phyloP scores from a whole-genome alignment of 306 rosid genomes.

The Sophora flavescens region DNA sequence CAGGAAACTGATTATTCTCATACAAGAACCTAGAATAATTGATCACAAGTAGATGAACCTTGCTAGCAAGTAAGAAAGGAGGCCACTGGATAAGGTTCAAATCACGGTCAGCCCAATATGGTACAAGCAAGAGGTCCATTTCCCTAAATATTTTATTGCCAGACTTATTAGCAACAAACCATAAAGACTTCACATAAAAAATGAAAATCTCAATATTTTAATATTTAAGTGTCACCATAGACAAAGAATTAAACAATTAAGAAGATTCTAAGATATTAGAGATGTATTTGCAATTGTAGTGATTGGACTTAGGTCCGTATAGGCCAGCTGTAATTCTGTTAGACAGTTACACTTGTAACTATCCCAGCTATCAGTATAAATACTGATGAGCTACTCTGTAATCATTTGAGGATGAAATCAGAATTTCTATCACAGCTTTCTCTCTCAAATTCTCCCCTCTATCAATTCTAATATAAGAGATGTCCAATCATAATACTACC shows the following conservation, averaged over 20 bases:
- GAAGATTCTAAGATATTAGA: constrained; percentile 35
- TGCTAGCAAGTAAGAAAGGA: constrained; percentile 99
- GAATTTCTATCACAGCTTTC: too few species aligned
- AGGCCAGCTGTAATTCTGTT: too few species aligned
- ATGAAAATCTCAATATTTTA: constrained; percentile 11
- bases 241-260: constrained; percentile 34
- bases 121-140: constrained; percentile 91
- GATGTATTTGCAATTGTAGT: too few species aligned
- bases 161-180: constrained; percentile 26
- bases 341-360: too few species aligned
- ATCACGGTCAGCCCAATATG: constrained; percentile 83
- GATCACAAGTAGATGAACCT: constrained; percentile 59
- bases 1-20: constrained; percentile 32
- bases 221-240: constrained; percentile 26
- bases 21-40: constrained; percentile 31
- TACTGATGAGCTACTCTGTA: too few species aligned
- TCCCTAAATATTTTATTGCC: constrained; percentile 67
- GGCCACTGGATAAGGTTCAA: constrained; percentile 90
- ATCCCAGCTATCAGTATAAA: too few species aligned
- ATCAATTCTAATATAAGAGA: too few species aligned
- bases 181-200: constrained; percentile 22
- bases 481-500: constrained; percentile 55
- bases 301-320: too few species aligned
- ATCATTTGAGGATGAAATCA: too few species aligned
- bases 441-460: too few species aligned